Base-by-base conservation (phyloP, 2,329 filamentous ascomycete genomes). In the Cladosporium sp. region DNA sequence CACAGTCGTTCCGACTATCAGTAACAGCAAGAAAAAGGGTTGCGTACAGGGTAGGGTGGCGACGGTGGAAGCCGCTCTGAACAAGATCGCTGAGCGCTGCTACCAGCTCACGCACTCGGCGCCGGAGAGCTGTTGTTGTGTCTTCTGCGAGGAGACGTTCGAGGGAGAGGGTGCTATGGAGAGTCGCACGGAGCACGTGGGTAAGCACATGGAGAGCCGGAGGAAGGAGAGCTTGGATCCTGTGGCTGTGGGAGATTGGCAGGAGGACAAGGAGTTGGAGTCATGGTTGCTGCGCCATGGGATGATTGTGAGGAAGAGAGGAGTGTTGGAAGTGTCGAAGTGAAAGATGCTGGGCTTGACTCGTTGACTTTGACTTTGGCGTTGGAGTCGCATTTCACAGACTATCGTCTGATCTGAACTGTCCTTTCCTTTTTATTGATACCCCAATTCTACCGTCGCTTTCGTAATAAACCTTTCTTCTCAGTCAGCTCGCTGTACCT, bases 141-240 rank as follows among this genome's bases (percentile, higher is more conserved):
- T 89, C 0, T 86, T 85, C 67, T 97, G 93, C 76, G 72, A 68
- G 1, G 85, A 84, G 58, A 75, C 76, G 0, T 96, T 96, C 73
- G 76, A 81, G 6, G 91, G 90, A 0, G 67, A 75, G 0, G 84
- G 81, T 6, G 87, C 87, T 13, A 97, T 93, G 93, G 90, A 95
- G 66, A 84, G 89, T 65, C 84, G 91, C 26, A 92, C 96, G 88
- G 93, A 97, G 76, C 93, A 97, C 78, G 86, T 96, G 2, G 92
- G 91, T 0, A 84, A 86, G 66, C 93, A 97, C 76, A 83, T 94
- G 54, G 92, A 95, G 77, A 89, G 89, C 69, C 75, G 76, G 69
- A 78, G 58, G 65, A 75, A 64, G 58, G 67, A 61, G 46, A 69
- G 30, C 8, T 57, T 60, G 63, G 73, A n/a, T 70, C 79, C 70